Conservation (phyloP, 345 rosid species). For the Salix purpurea region DNA sequence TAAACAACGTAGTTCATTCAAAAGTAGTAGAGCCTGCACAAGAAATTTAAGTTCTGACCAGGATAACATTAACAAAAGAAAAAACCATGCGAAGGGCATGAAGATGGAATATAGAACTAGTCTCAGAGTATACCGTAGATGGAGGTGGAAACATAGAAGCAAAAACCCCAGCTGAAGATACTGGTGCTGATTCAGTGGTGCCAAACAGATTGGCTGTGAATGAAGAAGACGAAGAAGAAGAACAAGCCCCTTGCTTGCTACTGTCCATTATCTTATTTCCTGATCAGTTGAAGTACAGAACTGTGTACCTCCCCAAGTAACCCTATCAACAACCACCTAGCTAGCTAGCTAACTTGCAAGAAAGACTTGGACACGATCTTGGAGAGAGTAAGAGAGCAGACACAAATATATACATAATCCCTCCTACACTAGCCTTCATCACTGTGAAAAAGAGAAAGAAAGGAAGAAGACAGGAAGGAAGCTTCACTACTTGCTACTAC, state of each 20-base stretch:
- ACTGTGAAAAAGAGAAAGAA: background rate
- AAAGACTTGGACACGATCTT: background rate
- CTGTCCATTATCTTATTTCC: slow-evolving; percentile 39
- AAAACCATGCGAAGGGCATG: background rate
- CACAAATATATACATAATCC: slow-evolving; percentile 3
- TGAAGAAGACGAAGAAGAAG: slow-evolving; percentile 52
- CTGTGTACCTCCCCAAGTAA: background rate
- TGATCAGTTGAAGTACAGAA: background rate
- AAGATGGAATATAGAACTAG: background rate
- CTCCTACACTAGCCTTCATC: slow-evolving; percentile 17
- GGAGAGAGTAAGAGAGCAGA: background rate
- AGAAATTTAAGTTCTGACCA: background rate
- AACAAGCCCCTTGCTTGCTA: slow-evolving; percentile 38
- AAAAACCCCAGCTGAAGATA: slow-evolving; percentile 49
- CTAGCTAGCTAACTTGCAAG: background rate
- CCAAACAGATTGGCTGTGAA: slow-evolving; percentile 65
- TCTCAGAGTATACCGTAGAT: slow-evolving; percentile 33
- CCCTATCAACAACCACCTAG: background rate
- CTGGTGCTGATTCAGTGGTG: slow-evolving; percentile 46
- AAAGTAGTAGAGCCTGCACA: background rate
- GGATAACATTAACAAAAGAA: background rate
- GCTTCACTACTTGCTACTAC: background rate
- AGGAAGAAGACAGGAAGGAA: background rate
- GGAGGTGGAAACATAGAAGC: slow-evolving; percentile 64
- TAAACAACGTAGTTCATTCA: background rate